Evolutionary conservation across 805 yeast genomes (phyloP).

Genomic region (Lipomyces sp.): DNA sequence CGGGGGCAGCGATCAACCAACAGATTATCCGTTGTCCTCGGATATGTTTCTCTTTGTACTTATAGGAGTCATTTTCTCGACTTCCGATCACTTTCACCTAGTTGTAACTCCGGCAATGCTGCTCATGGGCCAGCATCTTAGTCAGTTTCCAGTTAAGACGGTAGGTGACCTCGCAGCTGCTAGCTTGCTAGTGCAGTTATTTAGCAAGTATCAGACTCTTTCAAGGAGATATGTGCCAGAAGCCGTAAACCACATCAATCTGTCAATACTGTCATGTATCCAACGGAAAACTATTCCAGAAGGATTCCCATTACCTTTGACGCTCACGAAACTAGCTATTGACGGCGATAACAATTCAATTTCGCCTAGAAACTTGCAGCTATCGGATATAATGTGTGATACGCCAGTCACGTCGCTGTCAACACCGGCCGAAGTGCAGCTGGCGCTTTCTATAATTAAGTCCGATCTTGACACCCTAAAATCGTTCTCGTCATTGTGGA

Average conservation of each 20-base stretch:
- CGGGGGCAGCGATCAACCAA: background rate
- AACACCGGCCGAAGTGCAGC: slow-evolving; percentile 28
- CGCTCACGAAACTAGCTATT: slow-evolving; percentile 8
- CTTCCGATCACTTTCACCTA: slow-evolving; percentile 94
- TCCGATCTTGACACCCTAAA: slow-evolving; percentile 27
- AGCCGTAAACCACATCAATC: slow-evolving; percentile 45
- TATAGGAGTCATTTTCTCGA: slow-evolving; percentile 81
- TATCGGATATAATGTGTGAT: slow-evolving; percentile 32
- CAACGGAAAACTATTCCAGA: slow-evolving; percentile 9
- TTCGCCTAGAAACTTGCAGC: slow-evolving; percentile 14
- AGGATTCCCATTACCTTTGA: slow-evolving; percentile 24
- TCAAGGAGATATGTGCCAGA: slow-evolving; percentile 88
- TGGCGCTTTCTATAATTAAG: slow-evolving; percentile 25
- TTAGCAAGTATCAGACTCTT: slow-evolving; percentile 73
- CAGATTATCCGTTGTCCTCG: slow-evolving; percentile 35
- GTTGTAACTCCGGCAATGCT: slow-evolving; percentile 84
- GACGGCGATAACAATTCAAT: slow-evolving; percentile 15
- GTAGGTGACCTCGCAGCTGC: slow-evolving; percentile 60
- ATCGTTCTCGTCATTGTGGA: slow-evolving; percentile 42
- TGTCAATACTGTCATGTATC: slow-evolving; percentile 48
- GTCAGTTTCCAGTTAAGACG: slow-evolving; percentile 53
- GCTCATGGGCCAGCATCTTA: slow-evolving; percentile 71
- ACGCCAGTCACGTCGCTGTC: slow-evolving; percentile 12
- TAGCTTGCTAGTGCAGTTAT: slow-evolving; percentile 64
- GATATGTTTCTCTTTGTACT: slow-evolving; percentile 73